Evolutionary conservation across 352 stramenopile genomes (phyloP), one percentile per base, ranked within the genome.

Genomic region (Globisporangium middletonii): DNA sequence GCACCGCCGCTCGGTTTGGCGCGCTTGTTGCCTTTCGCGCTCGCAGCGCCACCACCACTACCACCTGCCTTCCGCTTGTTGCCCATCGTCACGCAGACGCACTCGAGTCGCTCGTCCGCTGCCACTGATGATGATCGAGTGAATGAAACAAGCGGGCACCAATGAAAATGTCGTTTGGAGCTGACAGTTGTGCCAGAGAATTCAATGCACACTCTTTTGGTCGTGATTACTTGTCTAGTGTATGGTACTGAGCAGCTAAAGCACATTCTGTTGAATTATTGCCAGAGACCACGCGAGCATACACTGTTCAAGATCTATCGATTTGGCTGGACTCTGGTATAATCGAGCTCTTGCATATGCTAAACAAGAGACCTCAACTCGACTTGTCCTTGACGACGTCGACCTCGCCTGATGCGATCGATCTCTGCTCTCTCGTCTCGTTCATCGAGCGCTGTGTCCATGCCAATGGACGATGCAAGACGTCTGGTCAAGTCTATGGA

Each of bases 1-100:
- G 13, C 27, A 33, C 47, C 33, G 27, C 42, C 38, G 27, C 60
- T 72, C 19, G 27, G 57, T 46, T 69, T 66, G 23, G 41, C 27
- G 38, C 54, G 70, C 68, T 80, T 85, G 46, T 57, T 71, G 57
- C 79, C 68, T 62, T 83, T 83, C 38, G 51, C 41, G 44, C 53
- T 61, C 66, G 38, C 23, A 4, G 48, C 48, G 33, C 58, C 45
- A 35, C 57, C 27, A 28, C 44, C 64, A 46, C 53, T 50, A 35
- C 49, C 47, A 11, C 59, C 55, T 52, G 69, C 50, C 48, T 75
- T 76, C 53, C 71, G 64, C 68, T 81, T 79, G 67, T 67, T 77
- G 55, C 60, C 60, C 56, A 57, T 55, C 18, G 7, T 30, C 33
- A 38, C 33, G 33, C 33, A 38, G 0, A 38, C 33, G 12, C 33